A percentile compares a stretch with the other conserved stretches of the same genome.
Conservation (phyloP, 2,329 filamentous ascomycete genomes). For the Cordyceps militaris region DNA sequence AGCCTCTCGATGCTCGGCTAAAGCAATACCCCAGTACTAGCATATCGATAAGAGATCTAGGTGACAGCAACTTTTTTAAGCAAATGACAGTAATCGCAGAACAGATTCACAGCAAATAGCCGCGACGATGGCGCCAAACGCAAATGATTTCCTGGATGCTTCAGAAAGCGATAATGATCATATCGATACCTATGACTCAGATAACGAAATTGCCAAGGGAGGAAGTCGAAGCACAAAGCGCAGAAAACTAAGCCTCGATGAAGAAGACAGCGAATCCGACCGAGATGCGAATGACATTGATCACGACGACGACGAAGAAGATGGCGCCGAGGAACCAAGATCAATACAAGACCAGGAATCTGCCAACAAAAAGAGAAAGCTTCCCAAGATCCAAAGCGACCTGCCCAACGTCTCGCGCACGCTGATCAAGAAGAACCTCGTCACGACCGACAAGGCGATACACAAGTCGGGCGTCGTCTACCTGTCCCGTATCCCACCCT, state of each 20-base stretch:
- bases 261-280: slow-evolving; percentile 26
- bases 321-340: slow-evolving; percentile 17
- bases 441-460: slow-evolving; percentile 55
- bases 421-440: slow-evolving; percentile 60
- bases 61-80: slow-evolving; percentile 7
- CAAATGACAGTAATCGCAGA: neutral
- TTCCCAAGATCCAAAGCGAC: slow-evolving; percentile 23
- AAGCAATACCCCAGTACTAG: slow-evolving; percentile 1
- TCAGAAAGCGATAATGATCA: slow-evolving; percentile 53
- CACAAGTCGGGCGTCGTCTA: slow-evolving; percentile 76
- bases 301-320: slow-evolving; percentile 20
- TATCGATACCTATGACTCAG: slow-evolving; percentile 57
- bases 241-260: slow-evolving; percentile 46
- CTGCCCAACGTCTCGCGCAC: slow-evolving; percentile 46
- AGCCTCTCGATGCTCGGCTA: neutral
- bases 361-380: slow-evolving; percentile 22
- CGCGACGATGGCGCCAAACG: slow-evolving; percentile 55
- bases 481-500: slow-evolving; percentile 75
- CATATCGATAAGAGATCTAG: slow-evolving; percentile 6
- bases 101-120: neutral
- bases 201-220: slow-evolving; percentile 62
- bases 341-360: slow-evolving; percentile 11
- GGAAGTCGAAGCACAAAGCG: slow-evolving; percentile 56
- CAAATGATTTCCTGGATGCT: slow-evolving; percentile 63
- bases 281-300: slow-evolving; percentile 19